Evolutionary conservation across 257 asterid species (phyloP), one percentile per base, ranked within the genome.

Genomic region (Lycium barbarum): DNA sequence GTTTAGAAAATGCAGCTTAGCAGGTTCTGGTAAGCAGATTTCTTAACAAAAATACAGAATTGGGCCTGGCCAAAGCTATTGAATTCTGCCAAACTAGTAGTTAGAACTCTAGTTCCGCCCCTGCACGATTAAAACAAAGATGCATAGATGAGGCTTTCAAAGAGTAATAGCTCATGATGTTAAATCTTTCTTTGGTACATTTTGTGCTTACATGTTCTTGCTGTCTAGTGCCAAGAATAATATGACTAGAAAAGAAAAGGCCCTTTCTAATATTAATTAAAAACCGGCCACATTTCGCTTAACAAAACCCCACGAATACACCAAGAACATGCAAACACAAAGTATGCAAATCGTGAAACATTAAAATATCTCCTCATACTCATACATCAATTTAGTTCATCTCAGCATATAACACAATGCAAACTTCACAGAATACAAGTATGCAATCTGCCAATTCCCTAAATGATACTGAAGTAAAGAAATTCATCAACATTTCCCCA

Each of bases 131-230:
- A 7, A 68, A 38, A 68, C 53, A 7, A 61, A 68, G 76, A 36
- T 68, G 76, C 76, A 36, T 68, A 18, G 58, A 65, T 65, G 72
- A 65, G 38, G n/a, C n/a, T n/a, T n/a, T n/a, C n/a, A n/a, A n/a
- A n/a, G n/a, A n/a, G n/a, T n/a, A n/a, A n/a, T n/a, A n/a, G n/a
- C n/a, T n/a, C n/a, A n/a, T n/a, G n/a, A n/a, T n/a, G n/a, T n/a
- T n/a, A n/a, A n/a, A n/a, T n/a, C n/a, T n/a, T n/a, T n/a, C n/a
- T n/a, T n/a, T n/a, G n/a, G n/a, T n/a, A n/a, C n/a, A n/a, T n/a
- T 67, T 67, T 67, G 74, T 67, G 22, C 7, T 36, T 36, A n/a
- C n/a, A n/a, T n/a, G n/a, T 36, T 67, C 49, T 35, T 33, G 73
- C 20, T 13, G 12, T 35, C 73, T 67, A 36, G 35, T 67, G 76